Evolutionary conservation across 345 rosid species (phyloP), one percentile per base, ranked within the genome.

Genomic region (Carallia brachiata): DNA sequence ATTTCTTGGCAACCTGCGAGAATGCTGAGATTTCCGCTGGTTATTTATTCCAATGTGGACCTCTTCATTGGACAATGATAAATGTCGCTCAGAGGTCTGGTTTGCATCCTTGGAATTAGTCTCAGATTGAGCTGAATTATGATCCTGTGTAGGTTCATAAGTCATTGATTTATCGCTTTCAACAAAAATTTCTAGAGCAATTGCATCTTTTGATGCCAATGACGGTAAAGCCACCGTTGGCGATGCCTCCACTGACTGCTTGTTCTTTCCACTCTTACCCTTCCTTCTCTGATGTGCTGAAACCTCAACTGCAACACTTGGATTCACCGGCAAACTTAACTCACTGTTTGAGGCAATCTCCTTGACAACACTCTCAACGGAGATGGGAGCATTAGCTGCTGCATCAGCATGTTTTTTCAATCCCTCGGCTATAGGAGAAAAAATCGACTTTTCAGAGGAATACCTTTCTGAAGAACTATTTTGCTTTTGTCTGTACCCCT

Each of bases 11-110:
- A 71, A 74, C 81, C 79, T 84, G 60, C 88, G 94, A 71, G 90
- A 53, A 70, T 85, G 83, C 73, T 89, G 97, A 77, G 89, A 57
- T 81, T 85, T 92, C 89, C 84, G 74, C 72, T 74, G 90, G 75
- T 77, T 81, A 74, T 80, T 90, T 62, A 60, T 75, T 75, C 83
- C 83, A 64, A 63, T 75, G 36, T 77, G 87, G 66, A 63, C 71
- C 68, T 82, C 95, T 76, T 89, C 96, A 80, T 77, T 79, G 65
- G 82, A 71, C 34, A 80, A 67, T 73, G 85, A 66, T 68, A 71
- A 70, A 73, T 23, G 75, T 74, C 70, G 87, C 70, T 87, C 92
- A 16, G 81, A 61, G 39, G 82, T 79, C 75, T 62, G 83, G 70
- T 63, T 85, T 74, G 78, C 80, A 79, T 75, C 88, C 73, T 70